Percentiles rank a stretch among this genome's conserved stretches.
Conservation (phyloP, 2,329 filamentous ascomycete species). For the Arthrocladium fulminans region DNA sequence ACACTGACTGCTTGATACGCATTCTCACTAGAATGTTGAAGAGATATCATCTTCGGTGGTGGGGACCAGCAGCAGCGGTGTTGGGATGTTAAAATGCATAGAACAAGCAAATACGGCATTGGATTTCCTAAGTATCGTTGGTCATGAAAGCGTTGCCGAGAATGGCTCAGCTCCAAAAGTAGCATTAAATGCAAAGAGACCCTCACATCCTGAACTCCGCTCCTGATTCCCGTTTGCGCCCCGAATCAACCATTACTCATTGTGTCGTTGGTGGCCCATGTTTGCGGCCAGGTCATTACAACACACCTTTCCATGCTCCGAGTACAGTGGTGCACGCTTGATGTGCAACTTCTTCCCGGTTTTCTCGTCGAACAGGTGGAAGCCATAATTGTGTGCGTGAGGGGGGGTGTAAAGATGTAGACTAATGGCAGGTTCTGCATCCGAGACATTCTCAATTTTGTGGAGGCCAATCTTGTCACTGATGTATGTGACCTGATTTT, state of each 20-base stretch:
- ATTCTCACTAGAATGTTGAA: neutral
- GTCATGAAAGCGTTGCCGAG: too few species aligned
- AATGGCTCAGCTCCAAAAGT: too few species aligned
- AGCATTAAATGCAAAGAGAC: too few species aligned
- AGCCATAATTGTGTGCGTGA: constrained; percentile 74
- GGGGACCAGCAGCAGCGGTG: too few species aligned
- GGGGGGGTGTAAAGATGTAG: constrained; percentile 84
- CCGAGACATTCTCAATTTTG: constrained; percentile 64
- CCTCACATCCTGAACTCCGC: too few species aligned
- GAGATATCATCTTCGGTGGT: too few species aligned
- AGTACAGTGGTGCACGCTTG: constrained; percentile 8
- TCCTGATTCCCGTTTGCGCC: too few species aligned
- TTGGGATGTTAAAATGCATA: too few species aligned
- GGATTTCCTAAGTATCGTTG: too few species aligned
- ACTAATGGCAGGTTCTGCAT: constrained; percentile 65
- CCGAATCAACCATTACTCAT: neutral
- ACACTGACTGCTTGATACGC: neutral
- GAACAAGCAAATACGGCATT: too few species aligned
- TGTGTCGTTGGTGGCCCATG: neutral
- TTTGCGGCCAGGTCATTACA: neutral
- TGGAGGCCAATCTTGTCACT: constrained; percentile 79
- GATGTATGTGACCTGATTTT: constrained; percentile 81
- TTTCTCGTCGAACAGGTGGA: constrained; percentile 67
- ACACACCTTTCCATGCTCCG: constrained; percentile 1
- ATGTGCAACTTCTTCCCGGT: constrained; percentile 50